A percentile compares a stretch with the other conserved stretches of the same genome.
Conservation (phyloP, 2,329 filamentous ascomycete species). For the Aaosphaeria pasadenensis region DNA sequence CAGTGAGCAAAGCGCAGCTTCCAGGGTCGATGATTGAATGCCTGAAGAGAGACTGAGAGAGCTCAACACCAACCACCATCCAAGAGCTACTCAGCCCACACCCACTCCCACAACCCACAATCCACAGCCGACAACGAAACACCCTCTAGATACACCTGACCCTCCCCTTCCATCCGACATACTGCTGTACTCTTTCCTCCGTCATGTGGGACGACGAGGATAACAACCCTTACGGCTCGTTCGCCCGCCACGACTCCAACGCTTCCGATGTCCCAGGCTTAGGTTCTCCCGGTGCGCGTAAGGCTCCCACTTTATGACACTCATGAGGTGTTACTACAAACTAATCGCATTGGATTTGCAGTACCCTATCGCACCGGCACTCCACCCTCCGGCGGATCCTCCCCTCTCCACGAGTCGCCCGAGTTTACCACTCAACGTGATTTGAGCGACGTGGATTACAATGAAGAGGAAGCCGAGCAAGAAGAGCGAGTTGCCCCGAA, state of each 20-base stretch:
- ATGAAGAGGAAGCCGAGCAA: slow-evolving; percentile 52
- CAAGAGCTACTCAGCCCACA: neutral
- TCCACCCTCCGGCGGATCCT: slow-evolving; percentile 65
- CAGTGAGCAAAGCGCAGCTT: too few species aligned
- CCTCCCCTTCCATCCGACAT: neutral
- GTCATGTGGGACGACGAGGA: slow-evolving; percentile 99
- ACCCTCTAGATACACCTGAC: neutral
- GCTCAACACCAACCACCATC: neutral
- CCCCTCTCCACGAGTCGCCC: slow-evolving; percentile 64
- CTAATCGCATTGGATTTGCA: slow-evolving; percentile 11
- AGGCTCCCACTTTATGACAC: slow-evolving; percentile 6
- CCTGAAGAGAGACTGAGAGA: too few species aligned
- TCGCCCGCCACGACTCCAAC: slow-evolving; percentile 81
- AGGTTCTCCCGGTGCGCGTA: slow-evolving; percentile 38
- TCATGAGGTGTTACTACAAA: neutral
- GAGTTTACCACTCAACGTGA: slow-evolving; percentile 54
- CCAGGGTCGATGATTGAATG: too few species aligned
- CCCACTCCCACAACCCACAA: neutral
- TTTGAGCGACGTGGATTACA: slow-evolving; percentile 59
- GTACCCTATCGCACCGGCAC: slow-evolving; percentile 53
- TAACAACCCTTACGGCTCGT: slow-evolving; percentile 96
- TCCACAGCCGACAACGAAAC: neutral
- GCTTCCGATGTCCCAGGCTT: slow-evolving; percentile 57
- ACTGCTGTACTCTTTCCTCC: neutral
- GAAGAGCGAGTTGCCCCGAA: slow-evolving; percentile 55